These are phyloP conservation scores for Phytophthora nicotianae DNA, from an alignment of 352 stramenopile genomes.

Conservation along the genomic window DNA sequence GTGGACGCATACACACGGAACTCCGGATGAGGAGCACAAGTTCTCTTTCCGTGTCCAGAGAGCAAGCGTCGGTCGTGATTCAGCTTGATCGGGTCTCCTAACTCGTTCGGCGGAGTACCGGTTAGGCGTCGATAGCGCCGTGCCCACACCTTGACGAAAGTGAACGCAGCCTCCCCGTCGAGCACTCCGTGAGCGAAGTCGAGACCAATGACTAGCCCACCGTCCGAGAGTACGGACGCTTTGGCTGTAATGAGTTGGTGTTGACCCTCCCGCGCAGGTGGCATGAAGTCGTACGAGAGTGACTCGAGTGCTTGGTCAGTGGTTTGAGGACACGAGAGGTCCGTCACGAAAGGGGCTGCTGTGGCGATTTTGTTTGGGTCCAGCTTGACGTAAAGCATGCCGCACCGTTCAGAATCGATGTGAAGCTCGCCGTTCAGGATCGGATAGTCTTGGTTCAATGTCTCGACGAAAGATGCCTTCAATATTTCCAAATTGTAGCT, in stretches of 20 bases:
- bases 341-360: background rate
- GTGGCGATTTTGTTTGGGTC: background rate
- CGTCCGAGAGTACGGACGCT: background rate
- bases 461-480: background rate
- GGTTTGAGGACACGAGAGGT: background rate
- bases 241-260: background rate
- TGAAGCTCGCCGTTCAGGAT: background rate
- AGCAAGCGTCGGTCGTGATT: conserved; percentile 6
- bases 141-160: conserved; percentile 4
- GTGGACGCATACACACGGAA: no score
- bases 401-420: background rate
- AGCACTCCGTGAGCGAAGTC: conserved; percentile 7
- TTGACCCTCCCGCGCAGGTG: background rate
- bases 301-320: background rate
- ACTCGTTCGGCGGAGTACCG: background rate
- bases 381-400: background rate
- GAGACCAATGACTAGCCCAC: background rate
- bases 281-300: background rate
- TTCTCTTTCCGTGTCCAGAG: background rate
- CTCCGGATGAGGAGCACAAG: conserved; percentile 2
- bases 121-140: conserved; percentile 7
- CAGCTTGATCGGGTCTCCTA: conserved; percentile 5
- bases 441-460: background rate
- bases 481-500: conserved; percentile 1
- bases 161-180: conserved; percentile 7